Base-by-base conservation (phyloP, 768 basidiomycete species). In the Suillus luteus region DNA sequence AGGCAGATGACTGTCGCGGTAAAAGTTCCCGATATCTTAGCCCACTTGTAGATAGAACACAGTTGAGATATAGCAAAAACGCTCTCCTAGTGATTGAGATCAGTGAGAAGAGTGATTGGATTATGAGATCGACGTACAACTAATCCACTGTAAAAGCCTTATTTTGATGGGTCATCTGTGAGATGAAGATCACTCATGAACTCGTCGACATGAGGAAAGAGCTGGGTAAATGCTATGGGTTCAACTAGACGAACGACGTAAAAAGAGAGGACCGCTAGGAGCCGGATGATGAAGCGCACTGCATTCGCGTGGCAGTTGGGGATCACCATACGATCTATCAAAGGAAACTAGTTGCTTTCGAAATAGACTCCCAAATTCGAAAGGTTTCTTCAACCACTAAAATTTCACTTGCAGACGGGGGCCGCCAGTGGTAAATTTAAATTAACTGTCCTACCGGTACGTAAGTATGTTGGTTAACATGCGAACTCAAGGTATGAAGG, bases 131-230 rank as follows among this genome's bases (percentile, higher is more conserved):
- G 14, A 69, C 85, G 62, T 68, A 87, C 87, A 63, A 88, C 85
- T 41, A 90, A 69, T 12, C 88, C 90, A 65, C 88, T 89, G 72
- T 89, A 90, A 64, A 88, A 86, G 1, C 88, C 89, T 14, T 88
- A 81, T 67, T 82, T 80, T 8, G 85, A 85, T 7, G 82, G 81
- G 66, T 88, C 82, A 51, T 85, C 75, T 14, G 86, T 85, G 59
- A 89, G 73, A 67, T 83, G 78, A 4, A 90, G 78, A 55, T 81
- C 79, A 31, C 76, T 78, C 67, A 91, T 83, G 75, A 89, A 86
- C 71, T 90, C 81, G 61, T 90, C 90, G 63, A 91, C 83, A 66
- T 88, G 90, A 22, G 89, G 89, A 66, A 84, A 83, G 43, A 91
- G 81, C 70, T 89, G 85, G 0, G 86, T 84, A 75, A 86, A 87